Percentiles rank a stretch among this genome's conserved stretches.
phyloP scores from a whole-genome alignment of 2,329 filamentous ascomycete species.

The Verticillium nonalfalfae region DNA sequence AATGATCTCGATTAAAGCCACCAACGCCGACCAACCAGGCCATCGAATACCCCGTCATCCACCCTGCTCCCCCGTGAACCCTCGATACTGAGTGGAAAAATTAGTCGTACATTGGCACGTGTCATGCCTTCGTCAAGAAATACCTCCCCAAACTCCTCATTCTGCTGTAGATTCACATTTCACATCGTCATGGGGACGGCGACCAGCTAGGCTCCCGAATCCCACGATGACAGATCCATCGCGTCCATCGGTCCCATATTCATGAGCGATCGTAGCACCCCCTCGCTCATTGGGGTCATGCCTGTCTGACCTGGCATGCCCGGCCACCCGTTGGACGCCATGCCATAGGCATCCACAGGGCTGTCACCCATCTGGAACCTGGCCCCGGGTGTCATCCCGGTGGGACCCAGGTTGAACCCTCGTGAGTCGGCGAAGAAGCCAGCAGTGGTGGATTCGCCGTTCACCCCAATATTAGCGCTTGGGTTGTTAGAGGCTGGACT shows the following conservation, averaged over 20 bases:
- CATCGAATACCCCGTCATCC: background rate
- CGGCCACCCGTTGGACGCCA: conserved; percentile 36
- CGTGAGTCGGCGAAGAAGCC: conserved; percentile 31
- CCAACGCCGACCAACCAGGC: background rate
- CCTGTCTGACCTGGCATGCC: conserved; percentile 33
- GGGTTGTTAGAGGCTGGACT: conserved; percentile 42
- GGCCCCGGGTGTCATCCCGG: conserved; percentile 25
- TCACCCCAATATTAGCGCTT: conserved; percentile 27
- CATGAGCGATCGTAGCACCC: conserved; percentile 51
- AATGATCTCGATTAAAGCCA: too few relatives aligned
- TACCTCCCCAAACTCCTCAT: background rate
- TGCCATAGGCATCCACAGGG: conserved; percentile 30
- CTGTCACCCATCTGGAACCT: conserved; percentile 28
- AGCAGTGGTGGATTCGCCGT: conserved; percentile 26
- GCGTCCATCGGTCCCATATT: conserved; percentile 54
- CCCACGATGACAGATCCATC: conserved; percentile 39
- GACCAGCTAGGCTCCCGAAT: background rate
- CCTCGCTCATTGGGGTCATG: conserved; percentile 51
- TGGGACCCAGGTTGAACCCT: conserved; percentile 28
- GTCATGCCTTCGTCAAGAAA: background rate
- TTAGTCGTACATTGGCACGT: background rate
- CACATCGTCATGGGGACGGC: background rate
- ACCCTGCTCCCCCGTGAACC: background rate
- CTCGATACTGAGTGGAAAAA: background rate
- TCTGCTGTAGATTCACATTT: background rate